These are phyloP conservation scores for Phoenix roebelenii DNA, from an alignment of 176 grass and related monocot species.

Conservation along the genomic window DNA sequence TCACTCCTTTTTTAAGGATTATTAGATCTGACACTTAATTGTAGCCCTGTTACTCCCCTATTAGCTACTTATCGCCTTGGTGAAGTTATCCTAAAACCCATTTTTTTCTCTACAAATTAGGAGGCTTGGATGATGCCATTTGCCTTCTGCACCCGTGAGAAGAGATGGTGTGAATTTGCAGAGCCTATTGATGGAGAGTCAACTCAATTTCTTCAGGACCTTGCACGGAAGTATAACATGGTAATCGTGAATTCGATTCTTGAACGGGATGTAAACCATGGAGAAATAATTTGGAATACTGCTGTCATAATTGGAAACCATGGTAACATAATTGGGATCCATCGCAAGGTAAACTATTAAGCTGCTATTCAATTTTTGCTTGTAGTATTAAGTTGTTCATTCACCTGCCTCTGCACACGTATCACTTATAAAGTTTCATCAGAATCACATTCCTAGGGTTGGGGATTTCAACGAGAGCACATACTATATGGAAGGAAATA, in stretches of 20 bases:
- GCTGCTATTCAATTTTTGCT: conserved; percentile 1
- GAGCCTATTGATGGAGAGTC: conserved; percentile 78
- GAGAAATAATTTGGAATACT: conserved; percentile 93
- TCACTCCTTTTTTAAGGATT: no score
- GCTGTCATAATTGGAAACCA: conserved; percentile 88
- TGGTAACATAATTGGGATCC: conserved; percentile 90
- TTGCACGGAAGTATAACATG: conserved; percentile 91
- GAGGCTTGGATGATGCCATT: conserved; percentile 99
- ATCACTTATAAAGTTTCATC: conserved; percentile 5
- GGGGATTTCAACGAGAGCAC: conserved; percentile 99
- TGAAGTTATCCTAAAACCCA: background rate
- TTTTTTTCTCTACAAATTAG: conserved; percentile 37
- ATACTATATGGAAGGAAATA: conserved; percentile 99
- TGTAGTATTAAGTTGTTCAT: no score
- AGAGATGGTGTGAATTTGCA: conserved; percentile 97
- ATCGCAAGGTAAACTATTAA: conserved; percentile 55
- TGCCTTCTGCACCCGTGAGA: conserved; percentile 95
- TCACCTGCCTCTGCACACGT: no score
- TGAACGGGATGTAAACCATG: conserved; percentile 92
- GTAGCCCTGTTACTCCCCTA: no score
- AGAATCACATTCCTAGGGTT: conserved; percentile 99
- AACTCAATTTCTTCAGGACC: conserved; percentile 80
- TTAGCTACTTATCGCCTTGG: no score
- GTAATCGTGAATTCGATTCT: conserved; percentile 89
- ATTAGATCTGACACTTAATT: no score